phyloP scores from a whole-genome alignment of 345 rosid genomes.

The Citrus inodora region DNA sequence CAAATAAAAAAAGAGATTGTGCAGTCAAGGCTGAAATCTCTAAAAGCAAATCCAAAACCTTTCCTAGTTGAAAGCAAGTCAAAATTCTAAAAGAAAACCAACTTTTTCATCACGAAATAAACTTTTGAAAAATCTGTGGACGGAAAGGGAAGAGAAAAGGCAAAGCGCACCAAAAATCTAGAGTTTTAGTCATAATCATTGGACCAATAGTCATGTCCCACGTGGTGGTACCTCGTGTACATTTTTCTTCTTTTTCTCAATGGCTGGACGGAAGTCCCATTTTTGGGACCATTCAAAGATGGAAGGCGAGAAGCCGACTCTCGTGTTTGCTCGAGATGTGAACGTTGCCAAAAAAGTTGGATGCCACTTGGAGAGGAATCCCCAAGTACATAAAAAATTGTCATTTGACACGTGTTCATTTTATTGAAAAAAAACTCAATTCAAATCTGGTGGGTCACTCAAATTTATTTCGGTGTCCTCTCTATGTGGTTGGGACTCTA shows the following conservation, averaged over 20 bases:
- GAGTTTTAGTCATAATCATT: background rate
- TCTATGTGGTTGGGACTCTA: too few species aligned
- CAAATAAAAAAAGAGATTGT: too few species aligned
- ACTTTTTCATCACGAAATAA: too few species aligned
- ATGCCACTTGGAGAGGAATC: background rate
- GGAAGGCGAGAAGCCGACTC: background rate
- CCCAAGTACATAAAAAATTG: background rate
- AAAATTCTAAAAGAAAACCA: background rate
- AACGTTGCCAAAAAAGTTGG: background rate
- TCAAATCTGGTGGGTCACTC: too few species aligned
- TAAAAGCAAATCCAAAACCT: background rate
- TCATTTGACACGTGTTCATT: background rate
- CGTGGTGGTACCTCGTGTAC: background rate
- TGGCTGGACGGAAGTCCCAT: too few species aligned
- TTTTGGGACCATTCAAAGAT: background rate
- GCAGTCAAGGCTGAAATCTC: too few species aligned
- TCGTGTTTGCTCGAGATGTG: background rate
- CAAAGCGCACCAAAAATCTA: too few species aligned
- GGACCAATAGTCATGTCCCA: background rate
- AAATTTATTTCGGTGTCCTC: too few species aligned
- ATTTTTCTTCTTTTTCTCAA: background rate
- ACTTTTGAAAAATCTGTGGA: too few species aligned
- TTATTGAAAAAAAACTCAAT: background rate
- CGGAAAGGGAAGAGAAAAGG: background rate
- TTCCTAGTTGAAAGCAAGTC: background rate